Conservation (phyloP, 192 early-diverging fungal genomes). For the Thamnidium elegans region DNA sequence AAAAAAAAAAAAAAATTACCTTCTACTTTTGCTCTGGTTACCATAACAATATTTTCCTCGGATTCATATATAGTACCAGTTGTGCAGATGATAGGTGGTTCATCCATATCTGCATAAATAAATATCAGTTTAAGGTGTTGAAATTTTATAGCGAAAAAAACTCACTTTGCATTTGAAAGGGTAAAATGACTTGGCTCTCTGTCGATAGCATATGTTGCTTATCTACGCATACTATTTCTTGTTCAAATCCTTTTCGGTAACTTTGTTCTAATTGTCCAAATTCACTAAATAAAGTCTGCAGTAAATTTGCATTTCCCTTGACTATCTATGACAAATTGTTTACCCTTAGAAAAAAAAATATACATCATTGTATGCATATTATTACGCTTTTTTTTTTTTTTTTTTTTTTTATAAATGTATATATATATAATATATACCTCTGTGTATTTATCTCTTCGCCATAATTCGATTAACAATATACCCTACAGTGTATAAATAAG, state of each 20-base stretch:
- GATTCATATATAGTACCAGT: no score
- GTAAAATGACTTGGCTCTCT: neutral
- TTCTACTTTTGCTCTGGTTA: conserved; percentile 6
- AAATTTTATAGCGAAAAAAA: no score
- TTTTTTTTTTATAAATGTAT: no score
- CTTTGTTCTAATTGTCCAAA: neutral
- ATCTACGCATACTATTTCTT: conserved; percentile 1
- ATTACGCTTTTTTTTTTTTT: no score
- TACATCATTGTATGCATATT: neutral
- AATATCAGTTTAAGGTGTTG: no score
- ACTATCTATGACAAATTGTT: neutral
- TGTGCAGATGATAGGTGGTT: no score
- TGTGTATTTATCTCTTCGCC: conserved; percentile 12
- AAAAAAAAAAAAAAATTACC: neutral
- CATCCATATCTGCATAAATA: no score
- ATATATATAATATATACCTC: neutral
- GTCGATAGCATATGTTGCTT: neutral
- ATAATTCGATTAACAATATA: conserved; percentile 9
- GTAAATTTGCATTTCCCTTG: neutral
- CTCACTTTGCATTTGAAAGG: neutral
- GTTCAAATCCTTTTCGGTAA: neutral
- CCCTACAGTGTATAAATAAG: neutral
- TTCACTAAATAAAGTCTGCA: neutral
- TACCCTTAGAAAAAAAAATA: neutral
- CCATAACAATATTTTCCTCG: neutral